A percentile compares a stretch with the other conserved stretches of the same genome.
phyloP scores from a whole-genome alignment of 1,139 yeast genomes.

The Blastobotrys persicus region DNA sequence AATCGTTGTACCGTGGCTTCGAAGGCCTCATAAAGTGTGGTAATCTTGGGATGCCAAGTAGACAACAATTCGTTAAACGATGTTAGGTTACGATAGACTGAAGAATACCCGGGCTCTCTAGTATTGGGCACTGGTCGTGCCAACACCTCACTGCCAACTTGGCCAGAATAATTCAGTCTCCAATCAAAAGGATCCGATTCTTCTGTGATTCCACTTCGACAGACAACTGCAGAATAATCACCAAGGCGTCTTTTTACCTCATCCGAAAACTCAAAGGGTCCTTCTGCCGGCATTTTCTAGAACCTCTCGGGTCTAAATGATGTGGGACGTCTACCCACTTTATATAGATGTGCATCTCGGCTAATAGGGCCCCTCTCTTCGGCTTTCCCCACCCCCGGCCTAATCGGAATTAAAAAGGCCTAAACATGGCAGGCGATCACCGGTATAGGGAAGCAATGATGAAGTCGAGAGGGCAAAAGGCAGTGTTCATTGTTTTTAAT shows the following conservation, averaged over 20 bases:
- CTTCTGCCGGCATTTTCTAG: neutral
- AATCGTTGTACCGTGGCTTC: slow-evolving; percentile 41
- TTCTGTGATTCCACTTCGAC: neutral
- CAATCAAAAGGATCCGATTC: slow-evolving; percentile 7
- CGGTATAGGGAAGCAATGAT: too few relatives aligned
- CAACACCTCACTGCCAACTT: slow-evolving; percentile 29
- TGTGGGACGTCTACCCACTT: too few relatives aligned
- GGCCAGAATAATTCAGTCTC: neutral
- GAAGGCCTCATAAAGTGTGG: slow-evolving; percentile 52
- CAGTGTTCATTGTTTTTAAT: too few relatives aligned
- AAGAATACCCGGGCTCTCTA: slow-evolving; percentile 49
- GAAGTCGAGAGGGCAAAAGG: too few relatives aligned
- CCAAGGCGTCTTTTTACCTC: slow-evolving; percentile 20
- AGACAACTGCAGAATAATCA: neutral
- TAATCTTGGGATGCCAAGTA: slow-evolving; percentile 49
- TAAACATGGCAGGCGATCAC: too few relatives aligned
- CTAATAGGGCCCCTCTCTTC: too few relatives aligned
- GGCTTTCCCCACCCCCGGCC: too few relatives aligned
- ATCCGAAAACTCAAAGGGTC: slow-evolving; percentile 18
- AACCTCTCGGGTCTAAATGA: too few relatives aligned
- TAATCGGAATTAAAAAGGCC: too few relatives aligned
- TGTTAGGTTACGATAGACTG: slow-evolving; percentile 50
- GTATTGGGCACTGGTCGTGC: slow-evolving; percentile 49
- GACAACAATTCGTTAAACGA: slow-evolving; percentile 42
- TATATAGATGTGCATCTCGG: too few relatives aligned